Percentiles rank a stretch among this genome's conserved stretches.
These are phyloP conservation scores for Russula compacta DNA, from an alignment of 768 basidiomycete genomes.

Conservation along the genomic window DNA sequence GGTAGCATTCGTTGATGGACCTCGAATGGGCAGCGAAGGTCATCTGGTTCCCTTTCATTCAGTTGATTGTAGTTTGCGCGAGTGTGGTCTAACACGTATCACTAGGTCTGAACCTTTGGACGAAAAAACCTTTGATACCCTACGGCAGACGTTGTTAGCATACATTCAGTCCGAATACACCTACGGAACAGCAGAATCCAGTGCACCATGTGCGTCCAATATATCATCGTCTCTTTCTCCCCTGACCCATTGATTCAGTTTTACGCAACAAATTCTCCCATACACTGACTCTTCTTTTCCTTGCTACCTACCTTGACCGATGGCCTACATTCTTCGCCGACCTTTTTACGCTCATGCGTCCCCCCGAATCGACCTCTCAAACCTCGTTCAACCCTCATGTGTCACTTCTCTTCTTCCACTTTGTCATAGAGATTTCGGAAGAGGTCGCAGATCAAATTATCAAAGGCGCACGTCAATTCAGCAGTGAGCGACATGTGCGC, in stretches of 20 bases:
- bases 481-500: conserved; percentile 58
- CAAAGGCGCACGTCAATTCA: conserved; percentile 75
- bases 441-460: conserved; percentile 96
- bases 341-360: conserved; percentile 63
- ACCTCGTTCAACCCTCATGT: conserved; percentile 74
- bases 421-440: conserved; percentile 89
- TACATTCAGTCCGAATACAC: conserved; percentile 89
- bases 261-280: conserved; percentile 94
- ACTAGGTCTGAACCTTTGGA: conserved; percentile 60
- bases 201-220: conserved; percentile 61
- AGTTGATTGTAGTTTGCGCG: neutral
- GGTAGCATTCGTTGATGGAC: neutral
- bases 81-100: neutral
- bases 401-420: conserved; percentile 81
- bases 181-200: conserved; percentile 73
- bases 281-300: conserved; percentile 80
- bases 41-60: neutral
- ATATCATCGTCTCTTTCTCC: conserved; percentile 3
- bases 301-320: conserved; percentile 76
- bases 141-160: conserved; percentile 68
- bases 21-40: neutral
- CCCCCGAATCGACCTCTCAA: conserved; percentile 44
- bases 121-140: conserved; percentile 54
- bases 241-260: conserved; percentile 37
- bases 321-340: conserved; percentile 82